These are phyloP conservation scores for Trichophyton simii DNA, from an alignment of 2,329 filamentous ascomycete species.

Conservation along the genomic window DNA sequence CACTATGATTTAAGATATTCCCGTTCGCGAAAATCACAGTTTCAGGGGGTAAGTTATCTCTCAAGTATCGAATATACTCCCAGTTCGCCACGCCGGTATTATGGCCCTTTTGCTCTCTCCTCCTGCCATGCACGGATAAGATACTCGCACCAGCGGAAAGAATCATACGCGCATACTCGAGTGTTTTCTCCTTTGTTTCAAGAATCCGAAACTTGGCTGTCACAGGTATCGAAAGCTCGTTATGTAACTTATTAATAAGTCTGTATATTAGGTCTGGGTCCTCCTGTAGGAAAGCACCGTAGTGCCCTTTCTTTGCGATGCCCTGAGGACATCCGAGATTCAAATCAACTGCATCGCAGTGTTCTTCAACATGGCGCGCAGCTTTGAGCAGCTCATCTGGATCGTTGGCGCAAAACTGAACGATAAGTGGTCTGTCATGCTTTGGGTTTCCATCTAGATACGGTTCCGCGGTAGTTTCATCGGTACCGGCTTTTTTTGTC, in stretches of 20 bases:
- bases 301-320: constrained; percentile 80
- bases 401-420: constrained; percentile 69
- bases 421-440: constrained; percentile 78
- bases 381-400: constrained; percentile 44
- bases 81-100: constrained; percentile 89
- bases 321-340: constrained; percentile 95
- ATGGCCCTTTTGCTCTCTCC: constrained; percentile 88
- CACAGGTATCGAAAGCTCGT: constrained; percentile 65
- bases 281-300: constrained; percentile 90
- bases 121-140: constrained; percentile 79
- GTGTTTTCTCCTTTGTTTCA: constrained; percentile 71
- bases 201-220: constrained; percentile 91
- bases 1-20: constrained; percentile 70
- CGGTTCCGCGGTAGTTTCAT: constrained; percentile 13
- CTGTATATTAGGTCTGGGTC: constrained; percentile 70
- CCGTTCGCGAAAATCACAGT: constrained; percentile 96
- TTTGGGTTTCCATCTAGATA: constrained; percentile 79
- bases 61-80: constrained; percentile 66
- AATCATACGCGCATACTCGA: constrained; percentile 81
- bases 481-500: not conserved
- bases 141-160: constrained; percentile 81
- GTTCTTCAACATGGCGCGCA: constrained; percentile 63
- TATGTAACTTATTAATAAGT: constrained; percentile 75
- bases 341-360: constrained; percentile 89
- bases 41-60: constrained; percentile 70